Evolutionary conservation across 2,329 filamentous ascomycete species (phyloP), one percentile per base, ranked within the genome.

Genomic region (Diaporthe sp.): DNA sequence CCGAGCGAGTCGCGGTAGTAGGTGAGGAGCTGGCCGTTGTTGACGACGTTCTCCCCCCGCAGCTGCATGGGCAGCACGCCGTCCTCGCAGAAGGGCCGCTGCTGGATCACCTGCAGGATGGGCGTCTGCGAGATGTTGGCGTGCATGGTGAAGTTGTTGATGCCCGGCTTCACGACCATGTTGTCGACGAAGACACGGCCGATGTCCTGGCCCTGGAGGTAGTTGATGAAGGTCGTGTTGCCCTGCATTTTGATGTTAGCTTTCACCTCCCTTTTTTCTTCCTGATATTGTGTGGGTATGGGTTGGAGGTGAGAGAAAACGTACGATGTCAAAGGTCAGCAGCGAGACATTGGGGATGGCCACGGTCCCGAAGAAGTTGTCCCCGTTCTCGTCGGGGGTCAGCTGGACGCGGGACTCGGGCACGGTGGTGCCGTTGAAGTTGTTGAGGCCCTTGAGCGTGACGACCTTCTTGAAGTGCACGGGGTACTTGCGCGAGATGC

Each of bases 331-430:
- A 71, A 94, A 86, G n/a, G 88, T 90, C 80, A 93, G 87, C 71
- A 90, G 83, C 1, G 92, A 93, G 9, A 87, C 88, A 82, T 94
- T 94, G 78, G 91, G 91, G 70, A 94, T 92, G 74, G 85, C 85
- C 75, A 89, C 88, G 20, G 85, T 88, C 78, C 88, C 92, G 71
- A 87, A 84, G 84, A 94, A 92, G 84, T 94, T 94, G 81, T 88
- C 87, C 77, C 86, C 87, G 72, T 88, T 84, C 13, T 81, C 77
- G 72, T 86, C 80, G 20, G 80, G 75, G 39, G 81, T 79, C 28
- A 87, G 79, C 47, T 85, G 82, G 78, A 93, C 87, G 57, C 84
- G 83, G 77, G 89, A 86, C 55, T 90, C 84, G 72, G 83, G 85
- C 75, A 92, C 88, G 42, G 82, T 81, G 70, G 90, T 88, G 70